Evolutionary conservation across 805 yeast genomes (phyloP), one percentile per base, ranked within the genome.

Genomic region (Myxozyma geophila): DNA sequence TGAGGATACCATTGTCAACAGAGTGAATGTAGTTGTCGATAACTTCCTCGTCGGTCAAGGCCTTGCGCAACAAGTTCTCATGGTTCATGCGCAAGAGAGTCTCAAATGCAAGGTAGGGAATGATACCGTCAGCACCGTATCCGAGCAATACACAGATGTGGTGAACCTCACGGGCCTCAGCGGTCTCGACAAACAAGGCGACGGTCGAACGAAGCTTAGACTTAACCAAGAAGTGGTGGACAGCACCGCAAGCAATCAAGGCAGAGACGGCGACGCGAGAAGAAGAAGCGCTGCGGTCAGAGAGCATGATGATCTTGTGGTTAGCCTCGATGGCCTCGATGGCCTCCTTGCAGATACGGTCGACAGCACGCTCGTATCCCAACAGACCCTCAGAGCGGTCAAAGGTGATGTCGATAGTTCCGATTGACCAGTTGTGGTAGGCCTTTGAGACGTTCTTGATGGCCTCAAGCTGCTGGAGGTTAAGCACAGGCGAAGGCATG

Each of bases 131-230:
- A 67, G 93, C 96, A 82, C 99, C 99, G 76, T 95, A 95, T 70
- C 99, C 98, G 37, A 93, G 85, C 70, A 93, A 81, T 71, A 92
- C 92, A 81, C 97, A 91, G 77, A 92, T 86, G 79, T 93, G 98
- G 76, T 93, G 99, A 48, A 93, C 96, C 79, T 95, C 99, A 76
- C 96, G 87, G 15, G 98, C 98, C 79, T 93, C 99, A 58, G 96
- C 98, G 50, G 98, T 87, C 80, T 93, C 98, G 64, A 93, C 83
- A 66, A 93, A 80, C 67, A 93, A 79, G 2, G 98, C 98, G 65
- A 92, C 97, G 75, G 90, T 89, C 37, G 98, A 90, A 77, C 99
- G 92, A 78, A 90, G 96, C 80, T 92, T 95, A 75, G 92, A 95
- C 78, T 96, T 85, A 66, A 93, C 97, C 76, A 95, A 83, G 77